Evolutionary conservation across 1,284 basidiomycete species (phyloP).

Genomic region (Ustilago vetiveriae): DNA sequence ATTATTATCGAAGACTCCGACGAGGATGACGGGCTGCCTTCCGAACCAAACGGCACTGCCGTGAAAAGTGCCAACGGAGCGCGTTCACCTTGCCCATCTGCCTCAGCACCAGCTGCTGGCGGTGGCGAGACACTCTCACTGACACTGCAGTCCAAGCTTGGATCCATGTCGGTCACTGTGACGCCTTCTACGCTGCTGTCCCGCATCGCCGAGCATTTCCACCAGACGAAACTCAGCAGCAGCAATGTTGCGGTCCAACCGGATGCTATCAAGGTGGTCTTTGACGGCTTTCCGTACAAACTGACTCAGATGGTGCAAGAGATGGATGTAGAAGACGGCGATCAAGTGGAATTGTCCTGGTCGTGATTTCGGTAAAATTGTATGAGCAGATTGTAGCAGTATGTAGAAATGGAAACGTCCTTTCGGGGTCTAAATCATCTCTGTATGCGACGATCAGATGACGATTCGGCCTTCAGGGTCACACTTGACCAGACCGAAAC

Average conservation of each 20-base stretch:
- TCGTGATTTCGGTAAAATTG: too few species aligned
- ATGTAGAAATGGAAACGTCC: too few species aligned
- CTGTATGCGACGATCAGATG: slow-evolving; percentile 27
- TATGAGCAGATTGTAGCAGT: slow-evolving; percentile 1
- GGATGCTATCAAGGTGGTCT: slow-evolving; percentile 8
- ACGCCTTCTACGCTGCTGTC: slow-evolving; percentile 40
- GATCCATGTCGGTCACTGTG: slow-evolving; percentile 32
- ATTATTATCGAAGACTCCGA: slow-evolving; percentile 23
- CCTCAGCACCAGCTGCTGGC: neutral
- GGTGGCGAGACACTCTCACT: slow-evolving; percentile 25
- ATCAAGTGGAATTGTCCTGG: slow-evolving; percentile 33
- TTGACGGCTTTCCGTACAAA: slow-evolving; percentile 38
- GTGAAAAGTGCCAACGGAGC: too few species aligned
- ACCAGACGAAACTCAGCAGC: slow-evolving; percentile 9
- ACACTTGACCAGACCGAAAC: slow-evolving; percentile 45
- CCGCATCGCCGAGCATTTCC: slow-evolving; percentile 45
- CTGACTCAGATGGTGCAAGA: slow-evolving; percentile 25
- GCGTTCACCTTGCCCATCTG: neutral
- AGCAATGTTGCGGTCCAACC: neutral
- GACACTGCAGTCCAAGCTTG: slow-evolving; percentile 35
- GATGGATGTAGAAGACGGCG: slow-evolving; percentile 46
- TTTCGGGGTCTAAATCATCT: too few species aligned
- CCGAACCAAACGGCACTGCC: neutral
- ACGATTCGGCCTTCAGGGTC: slow-evolving; percentile 32
- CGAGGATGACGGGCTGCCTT: slow-evolving; percentile 6